Conservation (phyloP, 805 yeast species). For the Yarrowia divulgata region DNA sequence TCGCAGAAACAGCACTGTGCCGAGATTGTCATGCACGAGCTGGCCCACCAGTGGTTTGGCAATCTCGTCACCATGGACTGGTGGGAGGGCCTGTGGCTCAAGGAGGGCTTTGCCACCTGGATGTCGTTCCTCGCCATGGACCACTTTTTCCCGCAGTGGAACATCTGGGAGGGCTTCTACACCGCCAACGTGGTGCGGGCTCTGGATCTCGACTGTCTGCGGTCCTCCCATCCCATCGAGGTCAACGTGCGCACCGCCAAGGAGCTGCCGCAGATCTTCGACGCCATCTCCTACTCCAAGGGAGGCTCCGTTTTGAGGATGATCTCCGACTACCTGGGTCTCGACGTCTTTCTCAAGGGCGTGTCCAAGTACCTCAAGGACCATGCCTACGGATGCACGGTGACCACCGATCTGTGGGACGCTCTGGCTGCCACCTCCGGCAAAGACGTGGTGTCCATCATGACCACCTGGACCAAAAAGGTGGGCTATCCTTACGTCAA, state of each 20-base stretch:
- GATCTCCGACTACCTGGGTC: conserved; percentile 75
- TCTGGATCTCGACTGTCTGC: conserved; percentile 73
- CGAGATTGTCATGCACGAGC: conserved; percentile 82
- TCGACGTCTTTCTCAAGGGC: conserved; percentile 71
- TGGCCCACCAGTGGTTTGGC: conserved; percentile 94
- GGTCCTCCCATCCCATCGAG: conserved; percentile 77
- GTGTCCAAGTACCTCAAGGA: conserved; percentile 70
- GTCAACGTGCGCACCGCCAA: conserved; percentile 78
- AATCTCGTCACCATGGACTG: conserved; percentile 89
- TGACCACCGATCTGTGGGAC: conserved; percentile 75
- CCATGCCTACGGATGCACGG: conserved; percentile 73
- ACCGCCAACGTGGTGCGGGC: conserved; percentile 78
- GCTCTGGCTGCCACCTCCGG: conserved; percentile 70
- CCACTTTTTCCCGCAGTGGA: conserved; percentile 79
- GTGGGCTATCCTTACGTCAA: conserved; percentile 75
- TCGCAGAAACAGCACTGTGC: conserved; percentile 73
- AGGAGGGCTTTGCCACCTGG: conserved; percentile 91
- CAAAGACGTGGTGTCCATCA: conserved; percentile 62
- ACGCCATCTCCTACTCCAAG: conserved; percentile 79
- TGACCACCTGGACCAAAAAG: conserved; percentile 75
- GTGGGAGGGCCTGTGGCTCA: conserved; percentile 93
- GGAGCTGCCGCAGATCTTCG: conserved; percentile 83
- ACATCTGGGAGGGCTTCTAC: conserved; percentile 78
- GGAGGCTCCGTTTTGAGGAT: conserved; percentile 81
- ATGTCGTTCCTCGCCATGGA: conserved; percentile 78